These are phyloP conservation scores for Ormosia semicastrata DNA, from an alignment of 306 rosid species.

Conservation along the genomic window DNA sequence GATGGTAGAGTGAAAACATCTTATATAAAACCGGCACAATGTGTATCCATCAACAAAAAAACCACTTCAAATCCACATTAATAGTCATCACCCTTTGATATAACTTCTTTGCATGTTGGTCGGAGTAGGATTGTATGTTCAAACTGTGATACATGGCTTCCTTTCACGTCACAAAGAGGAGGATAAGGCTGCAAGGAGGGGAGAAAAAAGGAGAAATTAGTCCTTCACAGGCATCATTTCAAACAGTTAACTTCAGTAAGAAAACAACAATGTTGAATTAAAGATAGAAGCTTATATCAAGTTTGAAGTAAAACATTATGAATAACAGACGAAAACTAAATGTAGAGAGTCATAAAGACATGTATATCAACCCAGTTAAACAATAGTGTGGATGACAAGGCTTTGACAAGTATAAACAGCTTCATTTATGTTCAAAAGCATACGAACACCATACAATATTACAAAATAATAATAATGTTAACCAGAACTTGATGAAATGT, in stretches of 20 bases:
- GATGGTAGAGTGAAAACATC: neutral
- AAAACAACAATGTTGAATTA: neutral
- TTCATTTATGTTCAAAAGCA: neutral
- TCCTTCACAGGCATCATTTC: neutral
- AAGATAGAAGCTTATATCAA: neutral
- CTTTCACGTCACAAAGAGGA: constrained; percentile 84
- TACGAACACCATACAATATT: neutral
- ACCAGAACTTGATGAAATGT: neutral
- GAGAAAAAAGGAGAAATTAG: neutral
- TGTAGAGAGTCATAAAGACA: neutral
- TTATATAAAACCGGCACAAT: neutral
- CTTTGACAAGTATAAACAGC: neutral
- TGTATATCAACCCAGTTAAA: neutral
- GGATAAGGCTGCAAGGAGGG: constrained; percentile 66
- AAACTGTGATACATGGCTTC: constrained; percentile 92
- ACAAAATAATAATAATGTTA: neutral
- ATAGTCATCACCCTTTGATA: constrained; percentile 93
- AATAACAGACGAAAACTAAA: neutral
- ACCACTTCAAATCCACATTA: constrained; percentile 26
- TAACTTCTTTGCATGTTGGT: constrained; percentile 97
- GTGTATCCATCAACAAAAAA: neutral
- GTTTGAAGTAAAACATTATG: neutral
- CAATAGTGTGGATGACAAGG: neutral
- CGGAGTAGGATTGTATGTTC: constrained; percentile 93
- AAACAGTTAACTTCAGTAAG: neutral